These are phyloP conservation scores for Russula earlei DNA, from an alignment of 768 basidiomycete species.

Conservation along the genomic window DNA sequence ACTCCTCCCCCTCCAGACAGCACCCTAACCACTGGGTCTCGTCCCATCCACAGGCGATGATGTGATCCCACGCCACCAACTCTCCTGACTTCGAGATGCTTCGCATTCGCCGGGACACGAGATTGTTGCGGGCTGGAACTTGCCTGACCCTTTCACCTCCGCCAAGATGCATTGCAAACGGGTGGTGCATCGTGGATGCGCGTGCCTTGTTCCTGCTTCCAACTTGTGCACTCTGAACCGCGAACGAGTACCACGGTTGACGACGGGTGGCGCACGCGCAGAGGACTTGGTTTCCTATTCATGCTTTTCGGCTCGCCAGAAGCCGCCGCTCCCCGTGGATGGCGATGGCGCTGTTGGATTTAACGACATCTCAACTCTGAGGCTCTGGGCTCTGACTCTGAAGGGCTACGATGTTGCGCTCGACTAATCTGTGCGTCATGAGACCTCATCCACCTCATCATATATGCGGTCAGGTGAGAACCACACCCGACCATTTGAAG, in stretches of 20 bases:
- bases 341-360: neutral
- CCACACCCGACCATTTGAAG: neutral
- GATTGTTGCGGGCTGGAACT: neutral
- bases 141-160: neutral
- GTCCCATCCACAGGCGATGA: neutral
- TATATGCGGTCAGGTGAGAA: neutral
- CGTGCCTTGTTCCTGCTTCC: neutral
- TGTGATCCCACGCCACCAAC: neutral
- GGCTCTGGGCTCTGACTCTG: neutral
- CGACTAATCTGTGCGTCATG: neutral
- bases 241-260: neutral
- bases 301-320: neutral
- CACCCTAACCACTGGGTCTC: neutral
- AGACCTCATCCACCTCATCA: neutral
- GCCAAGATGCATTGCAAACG: neutral
- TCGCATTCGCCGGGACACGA: neutral
- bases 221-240: neutral
- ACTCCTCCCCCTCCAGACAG: neutral
- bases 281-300: neutral
- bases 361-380: neutral
- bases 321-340: too few relatives aligned
- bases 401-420: neutral
- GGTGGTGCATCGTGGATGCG: neutral
- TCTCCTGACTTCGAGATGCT: neutral
- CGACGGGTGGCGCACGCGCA: neutral